These are phyloP conservation scores for Hypoxylon sp. DNA, from an alignment of 2,329 filamentous ascomycete species.

Conservation along the genomic window DNA sequence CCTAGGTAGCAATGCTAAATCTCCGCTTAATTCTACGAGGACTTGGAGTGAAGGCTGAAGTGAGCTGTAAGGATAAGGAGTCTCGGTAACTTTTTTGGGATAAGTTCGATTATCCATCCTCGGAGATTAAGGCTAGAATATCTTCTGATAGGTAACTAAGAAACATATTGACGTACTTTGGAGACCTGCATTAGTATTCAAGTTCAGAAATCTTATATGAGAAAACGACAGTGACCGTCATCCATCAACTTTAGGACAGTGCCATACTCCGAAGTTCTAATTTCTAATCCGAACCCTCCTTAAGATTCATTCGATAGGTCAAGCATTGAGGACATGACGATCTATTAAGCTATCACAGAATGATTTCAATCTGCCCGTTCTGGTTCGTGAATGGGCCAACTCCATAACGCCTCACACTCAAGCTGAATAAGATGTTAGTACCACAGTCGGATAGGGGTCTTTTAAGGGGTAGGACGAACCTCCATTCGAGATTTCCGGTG, in stretches of 20 bases:
- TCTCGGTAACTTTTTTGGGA: no score
- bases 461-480: conserved; percentile 35
- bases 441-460: neutral
- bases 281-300: neutral
- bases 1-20: conserved; percentile 8
- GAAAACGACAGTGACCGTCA: neutral
- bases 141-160: neutral
- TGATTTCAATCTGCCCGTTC: conserved; percentile 43
- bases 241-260: neutral
- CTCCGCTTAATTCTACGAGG: neutral
- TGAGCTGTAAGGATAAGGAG: neutral
- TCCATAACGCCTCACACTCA: conserved; percentile 46
- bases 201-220: neutral
- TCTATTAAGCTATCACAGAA: conserved; percentile 35
- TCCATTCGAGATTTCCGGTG: conserved; percentile 51
- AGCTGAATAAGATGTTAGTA: conserved; percentile 31
- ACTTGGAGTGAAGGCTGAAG: conserved; percentile 8
- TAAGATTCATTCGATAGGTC: neutral
- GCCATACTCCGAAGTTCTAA: neutral
- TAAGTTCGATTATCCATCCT: no score
- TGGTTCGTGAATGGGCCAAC: conserved; percentile 38
- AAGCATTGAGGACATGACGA: neutral
- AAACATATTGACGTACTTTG: neutral
- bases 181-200: neutral
- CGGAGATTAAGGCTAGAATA: neutral